Conservation (phyloP, 805 yeast genomes). For the Saccharomycopsis guyanensis region DNA sequence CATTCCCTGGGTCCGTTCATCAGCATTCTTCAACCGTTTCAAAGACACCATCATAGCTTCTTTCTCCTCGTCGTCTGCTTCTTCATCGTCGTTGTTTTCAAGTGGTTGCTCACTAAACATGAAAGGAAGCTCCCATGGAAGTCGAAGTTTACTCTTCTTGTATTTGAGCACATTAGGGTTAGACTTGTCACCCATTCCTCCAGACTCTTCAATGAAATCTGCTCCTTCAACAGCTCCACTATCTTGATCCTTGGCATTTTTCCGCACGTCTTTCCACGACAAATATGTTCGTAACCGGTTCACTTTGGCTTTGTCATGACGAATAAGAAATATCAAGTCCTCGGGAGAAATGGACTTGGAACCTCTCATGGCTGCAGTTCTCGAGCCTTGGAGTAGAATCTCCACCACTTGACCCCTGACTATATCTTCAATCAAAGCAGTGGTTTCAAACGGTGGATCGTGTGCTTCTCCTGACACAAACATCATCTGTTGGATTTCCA, state of each 20-base stretch:
- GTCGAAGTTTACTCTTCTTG: conserved; percentile 69
- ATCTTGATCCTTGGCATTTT: conserved; percentile 62
- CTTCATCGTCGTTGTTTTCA: conserved; percentile 59
- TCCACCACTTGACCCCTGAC: conserved; percentile 93
- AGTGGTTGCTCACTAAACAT: conserved; percentile 90
- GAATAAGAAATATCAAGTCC: conserved; percentile 83
- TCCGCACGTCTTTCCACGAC: conserved; percentile 96
- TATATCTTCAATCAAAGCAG: conserved; percentile 89
- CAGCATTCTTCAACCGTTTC: conserved; percentile 84
- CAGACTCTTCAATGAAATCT: conserved; percentile 36
- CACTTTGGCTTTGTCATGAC: conserved; percentile 93
- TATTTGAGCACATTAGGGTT: conserved; percentile 41
- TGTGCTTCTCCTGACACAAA: conserved; percentile 93
- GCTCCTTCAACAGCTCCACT: conserved; percentile 52
- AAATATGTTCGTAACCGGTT: conserved; percentile 83
- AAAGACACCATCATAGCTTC: conserved; percentile 86
- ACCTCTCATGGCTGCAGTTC: conserved; percentile 72
- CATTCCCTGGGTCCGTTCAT: conserved; percentile 88
- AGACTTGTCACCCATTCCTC: conserved; percentile 33
- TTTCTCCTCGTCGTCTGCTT: conserved; percentile 78
- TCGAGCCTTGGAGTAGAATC: conserved; percentile 65
- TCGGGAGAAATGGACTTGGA: conserved; percentile 83
- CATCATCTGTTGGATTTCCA: conserved; percentile 98
- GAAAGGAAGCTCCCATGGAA: conserved; percentile 93
- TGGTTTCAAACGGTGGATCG: conserved; percentile 89